A percentile compares a stretch with the other conserved stretches of the same genome.
phyloP scores from a whole-genome alignment of 176 grass and related monocot species.

The Thalia dealbata region DNA sequence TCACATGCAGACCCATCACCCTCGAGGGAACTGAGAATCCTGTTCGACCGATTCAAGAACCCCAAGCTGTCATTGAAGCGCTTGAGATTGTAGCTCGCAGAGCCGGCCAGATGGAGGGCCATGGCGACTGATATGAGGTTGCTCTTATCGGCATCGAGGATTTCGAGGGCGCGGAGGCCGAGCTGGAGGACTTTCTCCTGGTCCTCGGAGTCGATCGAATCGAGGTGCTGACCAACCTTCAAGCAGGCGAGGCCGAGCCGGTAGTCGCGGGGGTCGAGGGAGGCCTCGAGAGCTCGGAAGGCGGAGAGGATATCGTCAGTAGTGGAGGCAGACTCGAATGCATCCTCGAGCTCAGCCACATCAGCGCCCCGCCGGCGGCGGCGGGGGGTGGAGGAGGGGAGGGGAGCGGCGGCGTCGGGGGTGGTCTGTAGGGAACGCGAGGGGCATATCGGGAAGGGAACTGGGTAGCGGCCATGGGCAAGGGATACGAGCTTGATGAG shows the following conservation, averaged over 20 bases:
- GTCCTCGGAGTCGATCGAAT: slow-evolving; percentile 34
- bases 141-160: slow-evolving; percentile 43
- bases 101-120: slow-evolving; percentile 79
- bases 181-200: slow-evolving; percentile 46
- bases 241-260: slow-evolving; percentile 84
- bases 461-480: neutral
- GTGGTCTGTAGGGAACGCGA: slow-evolving; percentile 35
- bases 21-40: slow-evolving; percentile 29
- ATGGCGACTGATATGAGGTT: slow-evolving; percentile 70
- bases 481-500: neutral
- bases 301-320: slow-evolving; percentile 43
- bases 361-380: slow-evolving; percentile 26
- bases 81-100: slow-evolving; percentile 58
- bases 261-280: slow-evolving; percentile 40
- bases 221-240: slow-evolving; percentile 93
- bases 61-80: slow-evolving; percentile 85
- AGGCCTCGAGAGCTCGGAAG: slow-evolving; percentile 47
- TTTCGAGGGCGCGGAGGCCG: slow-evolving; percentile 47
- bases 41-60: slow-evolving; percentile 54
- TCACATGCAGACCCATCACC: slow-evolving; percentile 7
- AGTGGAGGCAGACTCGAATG: slow-evolving; percentile 53
- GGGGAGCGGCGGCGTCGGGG: slow-evolving; percentile 15
- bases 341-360: slow-evolving; percentile 34
- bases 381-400: neutral
- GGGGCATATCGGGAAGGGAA: slow-evolving; percentile 19